Percentiles rank a stretch among this genome's conserved stretches.
Conservation (phyloP, 176 grass and related monocot species). For the Eragrostis nindensis region DNA sequence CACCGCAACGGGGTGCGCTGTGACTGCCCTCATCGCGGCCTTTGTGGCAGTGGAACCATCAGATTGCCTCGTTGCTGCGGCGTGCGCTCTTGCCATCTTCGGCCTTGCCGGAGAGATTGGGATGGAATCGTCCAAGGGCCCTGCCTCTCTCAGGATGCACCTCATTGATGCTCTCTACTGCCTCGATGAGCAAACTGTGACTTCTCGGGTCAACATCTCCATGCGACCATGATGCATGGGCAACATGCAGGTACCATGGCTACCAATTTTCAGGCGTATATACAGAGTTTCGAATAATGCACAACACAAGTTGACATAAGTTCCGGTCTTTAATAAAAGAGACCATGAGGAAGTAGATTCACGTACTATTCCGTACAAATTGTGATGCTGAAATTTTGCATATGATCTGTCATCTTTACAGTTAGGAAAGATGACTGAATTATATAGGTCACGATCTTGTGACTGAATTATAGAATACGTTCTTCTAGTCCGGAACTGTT, state of each 20-base stretch:
- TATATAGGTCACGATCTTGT: too few species aligned
- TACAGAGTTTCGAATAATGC: constrained; percentile 17
- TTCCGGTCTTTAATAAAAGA: background rate
- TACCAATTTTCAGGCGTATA: background rate
- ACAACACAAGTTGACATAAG: background rate
- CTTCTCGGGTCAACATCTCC: constrained; percentile 52
- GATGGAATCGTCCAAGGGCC: constrained; percentile 70
- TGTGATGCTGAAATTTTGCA: background rate
- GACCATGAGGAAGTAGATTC: too few species aligned
- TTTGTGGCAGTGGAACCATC: constrained; percentile 74
- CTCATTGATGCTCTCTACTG: constrained; percentile 69
- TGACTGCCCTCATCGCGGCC: constrained; percentile 71
- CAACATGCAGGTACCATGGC: background rate
- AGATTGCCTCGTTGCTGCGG: constrained; percentile 47
- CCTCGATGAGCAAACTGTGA: constrained; percentile 51
- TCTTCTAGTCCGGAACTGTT: too few species aligned
- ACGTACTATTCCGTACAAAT: background rate
- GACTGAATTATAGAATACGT: too few species aligned
- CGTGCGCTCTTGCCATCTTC: constrained; percentile 67
- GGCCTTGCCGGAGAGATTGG: constrained; percentile 73
- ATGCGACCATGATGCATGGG: background rate
- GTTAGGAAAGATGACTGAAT: background rate
- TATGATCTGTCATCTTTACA: background rate
- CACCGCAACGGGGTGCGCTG: constrained; percentile 73
- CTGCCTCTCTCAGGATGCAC: constrained; percentile 81